These are phyloP conservation scores for Protomyces inouyei DNA, from an alignment of 1,139 yeast species.

Conservation along the genomic window DNA sequence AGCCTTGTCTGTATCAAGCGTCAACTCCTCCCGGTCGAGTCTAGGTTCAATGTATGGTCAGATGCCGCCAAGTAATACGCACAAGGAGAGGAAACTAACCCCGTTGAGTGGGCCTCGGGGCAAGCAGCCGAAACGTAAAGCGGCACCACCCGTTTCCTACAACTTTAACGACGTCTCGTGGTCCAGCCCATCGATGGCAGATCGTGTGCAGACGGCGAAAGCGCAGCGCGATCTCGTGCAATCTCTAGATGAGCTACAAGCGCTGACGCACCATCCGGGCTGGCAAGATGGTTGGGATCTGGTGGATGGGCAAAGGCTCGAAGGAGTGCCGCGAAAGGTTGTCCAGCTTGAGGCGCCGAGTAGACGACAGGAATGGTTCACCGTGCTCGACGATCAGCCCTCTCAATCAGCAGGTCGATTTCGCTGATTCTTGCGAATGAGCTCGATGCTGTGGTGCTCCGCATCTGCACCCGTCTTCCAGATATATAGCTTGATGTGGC, in stretches of 20 bases:
- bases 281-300: conserved; percentile 61
- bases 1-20: too few relatives aligned
- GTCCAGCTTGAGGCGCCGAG: neutral
- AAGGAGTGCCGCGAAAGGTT: neutral
- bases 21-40: too few relatives aligned
- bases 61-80: too few relatives aligned
- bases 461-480: conserved; percentile 23
- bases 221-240: neutral
- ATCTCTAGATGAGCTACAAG: conserved; percentile 61
- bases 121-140: neutral
- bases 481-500: conserved; percentile 10
- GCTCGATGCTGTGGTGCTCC: conserved; percentile 8
- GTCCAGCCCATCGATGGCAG: neutral
- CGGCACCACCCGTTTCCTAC: neutral
- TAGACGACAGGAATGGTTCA: neutral
- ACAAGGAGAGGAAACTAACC: too few relatives aligned
- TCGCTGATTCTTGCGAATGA: neutral
- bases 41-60: too few relatives aligned
- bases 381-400: neutral
- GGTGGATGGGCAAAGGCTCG: conserved; percentile 68
- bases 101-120: neutral
- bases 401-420: neutral
- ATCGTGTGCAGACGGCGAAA: neutral
- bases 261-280: conserved; percentile 54
- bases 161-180: neutral